Evolutionary conservation across 2,329 filamentous ascomycete genomes (phyloP).

Genomic region (Pestalotiopsis sp.): DNA sequence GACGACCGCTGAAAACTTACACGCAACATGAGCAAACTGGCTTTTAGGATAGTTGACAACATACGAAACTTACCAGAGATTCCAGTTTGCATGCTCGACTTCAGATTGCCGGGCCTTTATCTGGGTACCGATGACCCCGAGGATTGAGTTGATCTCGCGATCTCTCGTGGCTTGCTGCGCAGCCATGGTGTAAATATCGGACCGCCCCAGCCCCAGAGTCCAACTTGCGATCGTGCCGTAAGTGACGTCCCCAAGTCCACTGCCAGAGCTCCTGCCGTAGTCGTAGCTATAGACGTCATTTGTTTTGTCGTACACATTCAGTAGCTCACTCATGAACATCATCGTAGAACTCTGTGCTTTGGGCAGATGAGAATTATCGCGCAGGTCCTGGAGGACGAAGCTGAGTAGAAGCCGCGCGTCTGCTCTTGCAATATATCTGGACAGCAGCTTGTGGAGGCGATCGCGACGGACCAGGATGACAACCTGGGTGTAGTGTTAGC

Average conservation of each 20-base stretch:
- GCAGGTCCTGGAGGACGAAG: neutral
- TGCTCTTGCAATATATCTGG: neutral
- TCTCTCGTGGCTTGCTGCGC: neutral
- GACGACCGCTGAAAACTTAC: neutral
- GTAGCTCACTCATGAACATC: neutral
- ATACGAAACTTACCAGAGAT: neutral
- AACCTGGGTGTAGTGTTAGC: neutral
- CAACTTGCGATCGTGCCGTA: neutral
- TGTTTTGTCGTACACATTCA: neutral
- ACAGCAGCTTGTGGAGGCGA: neutral
- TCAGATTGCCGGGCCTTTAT: neutral
- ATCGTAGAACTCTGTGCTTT: neutral
- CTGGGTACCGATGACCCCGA: neutral
- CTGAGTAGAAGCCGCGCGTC: neutral
- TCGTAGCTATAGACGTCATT: neutral
- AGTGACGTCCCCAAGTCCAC: neutral
- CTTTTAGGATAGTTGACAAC: too few species aligned
- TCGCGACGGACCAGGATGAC: neutral
- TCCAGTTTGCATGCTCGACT: neutral
- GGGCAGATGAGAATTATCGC: neutral
- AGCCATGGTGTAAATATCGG: neutral
- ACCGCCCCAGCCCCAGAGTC: neutral
- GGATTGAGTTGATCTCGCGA: neutral
- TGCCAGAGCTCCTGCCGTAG: neutral
- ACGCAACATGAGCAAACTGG: neutral